phyloP scores from a whole-genome alignment of 2,329 filamentous ascomycete genomes.

The Diaporthe nobilis region DNA sequence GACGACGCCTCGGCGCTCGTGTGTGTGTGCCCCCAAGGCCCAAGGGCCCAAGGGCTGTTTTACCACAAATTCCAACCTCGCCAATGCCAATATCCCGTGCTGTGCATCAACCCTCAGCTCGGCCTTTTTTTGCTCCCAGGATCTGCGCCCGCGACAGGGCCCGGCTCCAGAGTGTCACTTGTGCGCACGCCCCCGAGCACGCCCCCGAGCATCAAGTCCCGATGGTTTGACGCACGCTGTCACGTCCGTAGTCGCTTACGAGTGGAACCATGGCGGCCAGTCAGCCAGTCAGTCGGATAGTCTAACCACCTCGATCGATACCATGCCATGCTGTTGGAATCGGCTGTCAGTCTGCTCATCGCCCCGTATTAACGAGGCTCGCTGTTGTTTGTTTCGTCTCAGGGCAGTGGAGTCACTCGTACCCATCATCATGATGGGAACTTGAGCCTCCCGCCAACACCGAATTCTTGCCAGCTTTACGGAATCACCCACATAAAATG shows the following conservation, averaged over 20 bases:
- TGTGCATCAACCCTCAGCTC: slow-evolving; percentile 26
- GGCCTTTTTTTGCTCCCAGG: slow-evolving; percentile 23
- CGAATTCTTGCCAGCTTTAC: slow-evolving; percentile 8
- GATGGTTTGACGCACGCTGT: slow-evolving; percentile 28
- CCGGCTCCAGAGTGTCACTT: slow-evolving; percentile 26
- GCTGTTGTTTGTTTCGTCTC: slow-evolving; percentile 14
- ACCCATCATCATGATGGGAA: background rate
- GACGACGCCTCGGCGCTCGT: slow-evolving; percentile 27
- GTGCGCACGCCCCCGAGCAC: slow-evolving; percentile 25
- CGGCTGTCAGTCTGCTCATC: slow-evolving; percentile 19
- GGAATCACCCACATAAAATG: slow-evolving; percentile 11
- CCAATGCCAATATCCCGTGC: slow-evolving; percentile 9
- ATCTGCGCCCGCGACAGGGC: slow-evolving; percentile 32
- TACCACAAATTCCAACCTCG: slow-evolving; percentile 29
- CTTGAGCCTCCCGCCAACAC: background rate
- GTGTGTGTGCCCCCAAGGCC: slow-evolving; percentile 5
- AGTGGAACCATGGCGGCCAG: slow-evolving; percentile 9
- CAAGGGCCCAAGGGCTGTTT: slow-evolving; percentile 7
- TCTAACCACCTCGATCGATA: slow-evolving; percentile 15
- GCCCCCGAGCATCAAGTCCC: slow-evolving; percentile 24
- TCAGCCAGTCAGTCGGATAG: background rate
- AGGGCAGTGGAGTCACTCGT: slow-evolving; percentile 7
- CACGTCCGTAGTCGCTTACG: slow-evolving; percentile 31
- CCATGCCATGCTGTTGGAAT: slow-evolving; percentile 19
- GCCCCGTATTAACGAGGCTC: slow-evolving; percentile 21